A percentile compares a stretch with the other conserved stretches of the same genome.
phyloP scores from a whole-genome alignment of 306 rosid genomes.

The Cicer yamashitae region DNA sequence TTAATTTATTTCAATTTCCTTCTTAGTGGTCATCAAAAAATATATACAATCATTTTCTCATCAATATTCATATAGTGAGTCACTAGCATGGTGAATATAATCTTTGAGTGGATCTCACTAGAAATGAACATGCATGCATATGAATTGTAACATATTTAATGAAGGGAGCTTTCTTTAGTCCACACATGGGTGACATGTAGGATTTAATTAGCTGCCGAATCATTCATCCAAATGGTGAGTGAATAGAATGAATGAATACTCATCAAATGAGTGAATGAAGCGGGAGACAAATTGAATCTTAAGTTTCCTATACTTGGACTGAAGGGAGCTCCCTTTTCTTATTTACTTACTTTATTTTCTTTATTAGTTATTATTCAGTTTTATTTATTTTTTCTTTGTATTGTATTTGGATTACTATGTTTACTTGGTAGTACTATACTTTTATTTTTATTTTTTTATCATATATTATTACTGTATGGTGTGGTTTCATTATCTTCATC shows the following conservation, averaged over 20 bases:
- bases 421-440: no score
- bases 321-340: slow-evolving; percentile 98
- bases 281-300: slow-evolving; percentile 92
- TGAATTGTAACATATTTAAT: background rate
- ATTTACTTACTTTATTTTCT: background rate
- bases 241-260: slow-evolving; percentile 26
- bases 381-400: background rate
- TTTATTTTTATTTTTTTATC: background rate
- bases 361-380: background rate
- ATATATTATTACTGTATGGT: background rate
- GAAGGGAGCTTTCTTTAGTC: slow-evolving; percentile 97
- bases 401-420: background rate
- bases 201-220: slow-evolving; percentile 94
- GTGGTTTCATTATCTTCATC: background rate
- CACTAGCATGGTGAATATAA: background rate
- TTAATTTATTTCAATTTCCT: no score
- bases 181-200: slow-evolving; percentile 63
- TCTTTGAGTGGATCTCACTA: no score
- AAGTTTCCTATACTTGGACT: slow-evolving; percentile 87
- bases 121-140: background rate
- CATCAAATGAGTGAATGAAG: slow-evolving; percentile 92
- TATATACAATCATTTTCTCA: no score
- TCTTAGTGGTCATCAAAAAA: no score
- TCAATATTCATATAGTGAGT: no score
- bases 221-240: slow-evolving; percentile 95